Evolutionary conservation across 495 filamentous ascomycete species (phyloP).

Genomic region (Saxophila tyrrhenica): DNA sequence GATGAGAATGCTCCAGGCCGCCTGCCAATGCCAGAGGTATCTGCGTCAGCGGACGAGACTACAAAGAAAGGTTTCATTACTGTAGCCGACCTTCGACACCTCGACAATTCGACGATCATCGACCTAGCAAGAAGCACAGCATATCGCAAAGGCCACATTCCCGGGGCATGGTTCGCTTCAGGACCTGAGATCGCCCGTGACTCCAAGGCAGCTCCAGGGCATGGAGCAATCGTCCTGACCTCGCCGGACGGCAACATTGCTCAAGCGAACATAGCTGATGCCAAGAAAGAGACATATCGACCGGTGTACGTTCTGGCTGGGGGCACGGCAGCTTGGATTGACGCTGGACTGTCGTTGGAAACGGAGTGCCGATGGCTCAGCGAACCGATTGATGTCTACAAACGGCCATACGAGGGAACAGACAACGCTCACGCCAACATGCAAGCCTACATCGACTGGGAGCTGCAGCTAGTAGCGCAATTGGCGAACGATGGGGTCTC

Average conservation of each 20-base stretch:
- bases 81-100: not conserved
- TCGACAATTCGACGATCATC: not conserved
- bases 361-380: not conserved
- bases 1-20: not conserved
- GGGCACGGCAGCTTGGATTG: not conserved
- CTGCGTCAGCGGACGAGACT: not conserved
- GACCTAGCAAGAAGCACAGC: not conserved
- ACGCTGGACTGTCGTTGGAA: not conserved
- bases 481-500: not conserved
- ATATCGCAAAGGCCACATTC: not conserved
- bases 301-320: not conserved
- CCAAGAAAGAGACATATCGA: not conserved
- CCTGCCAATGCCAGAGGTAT: not conserved
- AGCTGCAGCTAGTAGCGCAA: constrained; percentile 1
- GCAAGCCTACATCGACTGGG: constrained; percentile 1
- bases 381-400: not conserved
- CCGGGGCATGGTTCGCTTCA: not conserved
- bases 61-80: not conserved
- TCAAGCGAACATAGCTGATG: not conserved
- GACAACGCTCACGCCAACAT: not conserved
- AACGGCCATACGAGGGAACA: not conserved
- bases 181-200: not conserved
- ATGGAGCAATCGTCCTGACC: not conserved
- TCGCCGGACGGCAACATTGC: not conserved
- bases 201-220: not conserved